phyloP scores from a whole-genome alignment of 2,329 filamentous ascomycete genomes.

The Geosmithia flava region DNA sequence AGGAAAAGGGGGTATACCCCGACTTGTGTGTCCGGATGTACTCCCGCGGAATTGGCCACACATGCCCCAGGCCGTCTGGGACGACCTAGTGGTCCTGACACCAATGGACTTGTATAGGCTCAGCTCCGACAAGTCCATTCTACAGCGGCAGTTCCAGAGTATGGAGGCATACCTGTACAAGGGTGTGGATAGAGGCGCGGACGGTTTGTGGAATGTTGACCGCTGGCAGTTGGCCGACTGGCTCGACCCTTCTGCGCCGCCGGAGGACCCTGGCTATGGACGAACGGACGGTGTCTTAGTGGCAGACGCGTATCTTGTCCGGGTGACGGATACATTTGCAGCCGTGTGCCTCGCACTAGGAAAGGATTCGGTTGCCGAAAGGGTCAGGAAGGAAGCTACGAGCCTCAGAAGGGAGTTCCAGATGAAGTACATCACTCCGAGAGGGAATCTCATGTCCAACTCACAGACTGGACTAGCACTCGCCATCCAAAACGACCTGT shows the following conservation, averaged over 20 bases:
- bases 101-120: conserved; percentile 26
- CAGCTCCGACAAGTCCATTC: conserved; percentile 21
- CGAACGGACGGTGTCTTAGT: conserved; percentile 27
- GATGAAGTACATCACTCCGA: conserved; percentile 14
- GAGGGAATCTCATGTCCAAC: conserved; percentile 17
- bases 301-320: conserved; percentile 32
- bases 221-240: conserved; percentile 30
- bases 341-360: conserved; percentile 20
- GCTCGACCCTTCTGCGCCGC: conserved; percentile 32
- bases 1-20: background rate
- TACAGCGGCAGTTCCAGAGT: conserved; percentile 24
- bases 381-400: conserved; percentile 9
- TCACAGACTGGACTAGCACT: conserved; percentile 27
- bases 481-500: conserved; percentile 23
- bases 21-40: background rate
- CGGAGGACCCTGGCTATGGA: conserved; percentile 22
- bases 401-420: conserved; percentile 14
- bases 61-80: conserved; percentile 4
- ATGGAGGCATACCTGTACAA: conserved; percentile 26
- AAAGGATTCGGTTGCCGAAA: conserved; percentile 10
- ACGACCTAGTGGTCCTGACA: conserved; percentile 8
- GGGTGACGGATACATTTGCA: conserved; percentile 23
- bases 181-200: conserved; percentile 17
- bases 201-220: conserved; percentile 25
- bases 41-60: background rate